Conservation (phyloP, 495 filamentous ascomycete genomes). For the Ascodesmis nigricans region DNA sequence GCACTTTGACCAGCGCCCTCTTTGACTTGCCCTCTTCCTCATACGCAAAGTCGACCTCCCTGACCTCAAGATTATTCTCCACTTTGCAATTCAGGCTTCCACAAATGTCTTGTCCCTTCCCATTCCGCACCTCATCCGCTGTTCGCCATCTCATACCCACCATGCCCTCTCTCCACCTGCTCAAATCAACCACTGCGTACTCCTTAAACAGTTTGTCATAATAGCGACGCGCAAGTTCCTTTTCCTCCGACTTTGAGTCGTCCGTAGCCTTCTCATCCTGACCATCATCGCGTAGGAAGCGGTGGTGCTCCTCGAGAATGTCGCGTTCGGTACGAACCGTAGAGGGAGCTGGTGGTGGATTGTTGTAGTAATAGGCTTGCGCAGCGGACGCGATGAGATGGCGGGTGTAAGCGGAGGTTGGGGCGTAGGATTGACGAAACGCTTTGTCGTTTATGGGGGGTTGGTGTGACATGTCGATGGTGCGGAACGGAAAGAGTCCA, state of each 20-base stretch:
- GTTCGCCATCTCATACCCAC: slow-evolving; percentile 22
- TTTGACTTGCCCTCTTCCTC: slow-evolving; percentile 15
- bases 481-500: too few species aligned
- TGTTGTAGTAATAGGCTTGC: slow-evolving; percentile 16
- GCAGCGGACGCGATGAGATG: slow-evolving; percentile 17
- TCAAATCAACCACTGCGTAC: slow-evolving; percentile 20
- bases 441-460: too few species aligned
- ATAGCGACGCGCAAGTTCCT: slow-evolving; percentile 13
- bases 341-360: slow-evolving; percentile 4
- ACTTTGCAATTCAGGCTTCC: slow-evolving; percentile 13
- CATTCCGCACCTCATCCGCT: slow-evolving; percentile 19
- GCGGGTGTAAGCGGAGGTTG: slow-evolving; percentile 19
- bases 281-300: slow-evolving; percentile 15
- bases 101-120: slow-evolving; percentile 19
- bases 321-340: slow-evolving; percentile 18
- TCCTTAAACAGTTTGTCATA: slow-evolving; percentile 22
- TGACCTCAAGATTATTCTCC: not conserved
- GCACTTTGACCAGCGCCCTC: slow-evolving; percentile 20
- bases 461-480: too few species aligned
- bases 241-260: slow-evolving; percentile 11
- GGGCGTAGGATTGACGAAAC: slow-evolving; percentile 16
- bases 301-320: slow-evolving; percentile 21
- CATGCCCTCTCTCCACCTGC: slow-evolving; percentile 15
- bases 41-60: slow-evolving; percentile 11
- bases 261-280: not conserved